phyloP scores from a whole-genome alignment of 2,329 filamentous ascomycete species.

The Whalleya microplaca region DNA sequence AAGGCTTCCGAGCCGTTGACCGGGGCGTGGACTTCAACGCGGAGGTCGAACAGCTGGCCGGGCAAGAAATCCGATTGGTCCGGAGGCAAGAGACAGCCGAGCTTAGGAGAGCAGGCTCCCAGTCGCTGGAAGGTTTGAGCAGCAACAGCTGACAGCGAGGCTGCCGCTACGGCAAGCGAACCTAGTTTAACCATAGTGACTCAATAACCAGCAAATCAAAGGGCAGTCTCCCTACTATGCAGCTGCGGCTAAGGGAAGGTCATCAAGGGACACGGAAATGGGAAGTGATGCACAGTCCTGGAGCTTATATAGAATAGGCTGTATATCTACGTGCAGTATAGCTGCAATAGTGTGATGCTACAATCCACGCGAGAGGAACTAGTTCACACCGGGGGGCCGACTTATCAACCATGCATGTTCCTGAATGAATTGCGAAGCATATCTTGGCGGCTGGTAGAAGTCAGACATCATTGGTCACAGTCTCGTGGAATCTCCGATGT shows the following conservation, averaged over 20 bases:
- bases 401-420: constrained; percentile 17
- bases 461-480: constrained; percentile 14
- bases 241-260: neutral
- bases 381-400: constrained; percentile 19
- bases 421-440: constrained; percentile 2
- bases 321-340: neutral
- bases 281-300: neutral
- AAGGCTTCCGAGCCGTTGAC: constrained; percentile 82
- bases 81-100: constrained; percentile 64
- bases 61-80: constrained; percentile 79
- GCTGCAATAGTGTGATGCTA: constrained; percentile 7
- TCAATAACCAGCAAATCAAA: constrained; percentile 4
- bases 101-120: constrained; percentile 56
- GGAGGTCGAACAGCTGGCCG: constrained; percentile 82
- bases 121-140: constrained; percentile 64
- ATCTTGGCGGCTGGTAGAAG: constrained; percentile 13
- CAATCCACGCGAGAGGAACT: constrained; percentile 4
- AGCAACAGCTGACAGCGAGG: constrained; percentile 45
- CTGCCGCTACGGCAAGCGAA: constrained; percentile 37
- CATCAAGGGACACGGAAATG: neutral
- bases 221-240: neutral
- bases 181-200: constrained; percentile 44
- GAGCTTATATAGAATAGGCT: constrained; percentile 10
- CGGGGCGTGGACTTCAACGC: constrained; percentile 80
- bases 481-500: constrained; percentile 8